Evolutionary conservation across 2,329 filamentous ascomycete genomes (phyloP).

Genomic region (Penicillium sp.): DNA sequence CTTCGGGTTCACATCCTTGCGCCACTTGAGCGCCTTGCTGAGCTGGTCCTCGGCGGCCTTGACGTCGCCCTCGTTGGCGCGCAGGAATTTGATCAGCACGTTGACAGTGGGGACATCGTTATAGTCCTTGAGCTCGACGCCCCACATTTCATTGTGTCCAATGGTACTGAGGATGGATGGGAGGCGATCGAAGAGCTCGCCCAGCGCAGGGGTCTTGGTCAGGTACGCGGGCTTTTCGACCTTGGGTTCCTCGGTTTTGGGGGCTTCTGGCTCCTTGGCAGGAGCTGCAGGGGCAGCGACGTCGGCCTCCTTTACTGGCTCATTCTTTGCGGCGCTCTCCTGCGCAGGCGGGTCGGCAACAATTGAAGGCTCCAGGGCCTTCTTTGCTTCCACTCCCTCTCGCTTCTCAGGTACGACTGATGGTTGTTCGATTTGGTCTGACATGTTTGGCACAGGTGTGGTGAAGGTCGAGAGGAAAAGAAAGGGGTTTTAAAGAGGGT

Average conservation of each 20-base stretch:
- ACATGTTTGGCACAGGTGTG: conserved; percentile 14
- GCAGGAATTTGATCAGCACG: conserved; percentile 89
- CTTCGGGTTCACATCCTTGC: conserved; percentile 72
- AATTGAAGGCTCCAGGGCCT: conserved; percentile 12
- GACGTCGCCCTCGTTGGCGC: conserved; percentile 79
- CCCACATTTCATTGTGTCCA: conserved; percentile 80
- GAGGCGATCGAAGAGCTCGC: conserved; percentile 60
- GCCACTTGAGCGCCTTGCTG: conserved; percentile 76
- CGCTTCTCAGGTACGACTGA: conserved; percentile 16
- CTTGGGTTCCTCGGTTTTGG: conserved; percentile 23
- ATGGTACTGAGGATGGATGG: conserved; percentile 58
- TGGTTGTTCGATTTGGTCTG: conserved; percentile 22
- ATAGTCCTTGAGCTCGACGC: conserved; percentile 62
- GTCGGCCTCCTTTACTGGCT: background rate
- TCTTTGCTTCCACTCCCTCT: conserved; percentile 16
- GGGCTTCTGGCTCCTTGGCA: conserved; percentile 12
- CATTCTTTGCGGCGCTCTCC: conserved; percentile 1
- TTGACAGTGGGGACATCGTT: conserved; percentile 74
- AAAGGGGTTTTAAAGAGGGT: conserved; percentile 15
- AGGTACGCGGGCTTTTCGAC: conserved; percentile 38
- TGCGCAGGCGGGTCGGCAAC: background rate
- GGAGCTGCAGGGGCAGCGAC: conserved; percentile 7
- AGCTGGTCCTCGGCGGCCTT: conserved; percentile 77
- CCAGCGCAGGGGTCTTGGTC: conserved; percentile 47
- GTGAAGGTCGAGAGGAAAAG: background rate